Conservation (phyloP, 257 asterid species). For the Solanum medicagineum region DNA sequence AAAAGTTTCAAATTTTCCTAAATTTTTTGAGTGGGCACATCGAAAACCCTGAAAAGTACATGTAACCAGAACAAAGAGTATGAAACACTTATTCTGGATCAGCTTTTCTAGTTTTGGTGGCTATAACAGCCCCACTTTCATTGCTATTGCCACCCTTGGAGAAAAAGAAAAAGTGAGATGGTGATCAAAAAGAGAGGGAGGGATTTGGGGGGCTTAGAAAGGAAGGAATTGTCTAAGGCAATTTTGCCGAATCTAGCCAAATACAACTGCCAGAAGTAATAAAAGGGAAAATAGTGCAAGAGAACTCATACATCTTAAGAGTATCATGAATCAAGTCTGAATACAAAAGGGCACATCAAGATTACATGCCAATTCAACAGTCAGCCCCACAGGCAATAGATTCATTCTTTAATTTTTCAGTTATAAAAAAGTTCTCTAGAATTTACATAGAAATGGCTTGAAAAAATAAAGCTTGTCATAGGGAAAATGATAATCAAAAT, state of each 20-base stretch:
- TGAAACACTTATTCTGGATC: not conserved
- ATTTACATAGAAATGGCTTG: not conserved
- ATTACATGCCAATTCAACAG: not conserved
- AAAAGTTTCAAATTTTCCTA: not conserved
- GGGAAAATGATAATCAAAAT: not conserved
- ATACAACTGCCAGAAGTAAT: not conserved
- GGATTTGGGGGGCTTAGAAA: not conserved
- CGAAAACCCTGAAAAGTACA: not conserved
- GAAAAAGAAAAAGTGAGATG: not conserved
- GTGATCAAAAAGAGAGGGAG: not conserved
- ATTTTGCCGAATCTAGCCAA: not conserved
- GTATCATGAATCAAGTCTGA: not conserved
- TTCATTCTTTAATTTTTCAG: not conserved
- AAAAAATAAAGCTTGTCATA: not conserved
- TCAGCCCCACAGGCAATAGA: not conserved
- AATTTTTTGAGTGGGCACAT: not conserved
- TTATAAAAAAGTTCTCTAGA: not conserved
- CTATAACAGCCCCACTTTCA: not conserved
- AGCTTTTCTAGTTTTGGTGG: not conserved
- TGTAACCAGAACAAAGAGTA: not conserved
- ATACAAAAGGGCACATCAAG: not conserved
- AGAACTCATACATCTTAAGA: not conserved
- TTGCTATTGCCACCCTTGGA: not conserved
- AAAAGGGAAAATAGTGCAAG: not conserved
- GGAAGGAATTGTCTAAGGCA: not conserved